phyloP scores from a whole-genome alignment of 257 asterid genomes.

The Salvia miltiorrhiza region DNA sequence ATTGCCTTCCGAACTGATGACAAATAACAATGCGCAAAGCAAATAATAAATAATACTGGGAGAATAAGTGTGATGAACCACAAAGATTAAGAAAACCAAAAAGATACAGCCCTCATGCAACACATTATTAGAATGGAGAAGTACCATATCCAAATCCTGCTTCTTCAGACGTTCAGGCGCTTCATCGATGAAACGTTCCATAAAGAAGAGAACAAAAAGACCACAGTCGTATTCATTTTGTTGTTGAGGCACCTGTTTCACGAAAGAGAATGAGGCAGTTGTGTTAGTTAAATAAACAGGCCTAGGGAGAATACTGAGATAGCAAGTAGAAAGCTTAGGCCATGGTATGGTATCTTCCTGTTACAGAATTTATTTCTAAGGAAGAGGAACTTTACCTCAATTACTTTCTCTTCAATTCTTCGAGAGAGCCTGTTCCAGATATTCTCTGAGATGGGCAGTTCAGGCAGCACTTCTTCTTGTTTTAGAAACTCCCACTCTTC shows the following conservation, averaged over 20 bases:
- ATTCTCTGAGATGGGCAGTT: constrained; percentile 45
- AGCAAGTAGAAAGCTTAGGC: background rate
- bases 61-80: constrained; percentile 1
- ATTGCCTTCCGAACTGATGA: constrained; percentile 73
- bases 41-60: background rate
- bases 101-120: background rate
- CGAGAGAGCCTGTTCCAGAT: constrained; percentile 61
- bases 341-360: background rate
- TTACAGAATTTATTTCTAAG: background rate
- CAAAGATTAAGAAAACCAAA: background rate
- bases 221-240: constrained; percentile 88
- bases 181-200: constrained; percentile 72
- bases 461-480: constrained; percentile 35
- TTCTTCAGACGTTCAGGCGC: constrained; percentile 63
- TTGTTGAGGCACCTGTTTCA: constrained; percentile 86
- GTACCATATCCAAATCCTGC: constrained; percentile 59
- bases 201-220: constrained; percentile 79
- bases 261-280: constrained; percentile 11
- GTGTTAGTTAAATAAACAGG: constrained; percentile 13
- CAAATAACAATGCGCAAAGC: constrained; percentile 7
- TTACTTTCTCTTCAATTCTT: constrained; percentile 44
- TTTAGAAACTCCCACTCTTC: constrained; percentile 73
- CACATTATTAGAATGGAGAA: constrained; percentile 4
- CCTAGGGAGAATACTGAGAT: background rate
- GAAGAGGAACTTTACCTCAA: constrained; percentile 49